These are phyloP conservation scores for Nicotiana tabacum DNA, from an alignment of 257 asterid species.

Conservation along the genomic window DNA sequence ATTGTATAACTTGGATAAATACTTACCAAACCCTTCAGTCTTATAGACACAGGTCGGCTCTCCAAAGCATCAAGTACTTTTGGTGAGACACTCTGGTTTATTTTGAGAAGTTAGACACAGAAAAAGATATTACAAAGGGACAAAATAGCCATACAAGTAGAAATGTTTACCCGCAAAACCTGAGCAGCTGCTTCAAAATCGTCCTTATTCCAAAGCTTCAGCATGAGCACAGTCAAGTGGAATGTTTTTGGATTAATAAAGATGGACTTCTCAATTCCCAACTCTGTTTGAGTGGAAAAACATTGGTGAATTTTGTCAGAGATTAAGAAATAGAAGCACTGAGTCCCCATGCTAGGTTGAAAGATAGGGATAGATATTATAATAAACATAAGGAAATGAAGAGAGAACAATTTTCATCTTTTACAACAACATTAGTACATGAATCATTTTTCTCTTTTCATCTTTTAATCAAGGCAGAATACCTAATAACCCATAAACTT, in stretches of 20 bases:
- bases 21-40: conserved; percentile 81
- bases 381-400: neutral
- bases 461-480: too few relatives aligned
- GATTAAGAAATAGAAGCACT: neutral
- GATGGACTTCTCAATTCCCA: conserved; percentile 73
- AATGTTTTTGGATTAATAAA: conserved; percentile 79
- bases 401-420: neutral
- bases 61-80: conserved; percentile 71
- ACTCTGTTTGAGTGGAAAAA: conserved; percentile 33
- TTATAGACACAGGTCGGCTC: conserved; percentile 54
- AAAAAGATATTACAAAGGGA: conserved; percentile 3
- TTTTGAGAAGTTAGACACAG: neutral
- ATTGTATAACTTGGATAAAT: conserved; percentile 19
- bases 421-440: too few relatives aligned
- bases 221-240: conserved; percentile 93
- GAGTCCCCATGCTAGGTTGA: neutral
- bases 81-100: conserved; percentile 50
- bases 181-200: conserved; percentile 64
- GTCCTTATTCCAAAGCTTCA: conserved; percentile 80
- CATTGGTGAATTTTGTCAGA: neutral
- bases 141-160: neutral
- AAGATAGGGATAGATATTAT: neutral
- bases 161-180: conserved; percentile 65
- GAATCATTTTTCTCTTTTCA: too few relatives aligned
- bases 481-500: too few relatives aligned